phyloP scores from a whole-genome alignment of 2,329 filamentous ascomycete genomes.

The Coniochaeta sp. region DNA sequence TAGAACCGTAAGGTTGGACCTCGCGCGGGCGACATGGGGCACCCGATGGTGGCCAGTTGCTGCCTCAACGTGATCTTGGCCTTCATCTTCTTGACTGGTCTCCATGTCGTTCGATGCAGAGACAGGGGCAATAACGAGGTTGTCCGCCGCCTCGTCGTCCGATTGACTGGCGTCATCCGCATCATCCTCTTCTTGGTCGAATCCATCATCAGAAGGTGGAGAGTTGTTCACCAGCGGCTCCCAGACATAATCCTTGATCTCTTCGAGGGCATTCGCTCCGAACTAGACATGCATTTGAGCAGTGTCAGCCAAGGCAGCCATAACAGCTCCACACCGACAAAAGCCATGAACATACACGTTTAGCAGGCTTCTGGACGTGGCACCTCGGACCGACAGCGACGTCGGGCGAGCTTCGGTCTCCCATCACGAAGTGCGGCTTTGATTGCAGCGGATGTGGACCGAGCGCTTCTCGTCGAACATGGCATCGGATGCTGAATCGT shows the following conservation, averaged over 20 bases:
- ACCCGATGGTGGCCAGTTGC: conserved; percentile 1
- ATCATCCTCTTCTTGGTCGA: conserved; percentile 12
- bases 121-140: not conserved
- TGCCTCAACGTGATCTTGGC: not conserved
- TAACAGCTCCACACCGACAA: not conserved
- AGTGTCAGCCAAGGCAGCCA: not conserved
- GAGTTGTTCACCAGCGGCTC: not conserved
- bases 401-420: conserved; percentile 7
- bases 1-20: conserved; percentile 50
- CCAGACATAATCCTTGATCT: conserved; percentile 11
- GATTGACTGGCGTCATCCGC: conserved; percentile 8
- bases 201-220: not conserved
- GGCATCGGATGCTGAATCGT: not conserved
- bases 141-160: conserved; percentile 5
- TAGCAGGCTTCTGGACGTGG: conserved; percentile 18
- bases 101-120: not conserved
- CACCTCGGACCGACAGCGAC: conserved; percentile 16
- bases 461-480: not conserved
- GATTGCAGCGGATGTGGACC: not conserved
- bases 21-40: conserved; percentile 20
- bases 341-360: conserved; percentile 13
- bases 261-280: conserved; percentile 11
- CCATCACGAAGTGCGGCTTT: not conserved
- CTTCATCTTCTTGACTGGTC: not conserved
- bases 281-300: conserved; percentile 9